A percentile compares a stretch with the other conserved stretches of the same genome.
phyloP scores from a whole-genome alignment of 805 yeast species.

The Debaryomyces prosopidis region DNA sequence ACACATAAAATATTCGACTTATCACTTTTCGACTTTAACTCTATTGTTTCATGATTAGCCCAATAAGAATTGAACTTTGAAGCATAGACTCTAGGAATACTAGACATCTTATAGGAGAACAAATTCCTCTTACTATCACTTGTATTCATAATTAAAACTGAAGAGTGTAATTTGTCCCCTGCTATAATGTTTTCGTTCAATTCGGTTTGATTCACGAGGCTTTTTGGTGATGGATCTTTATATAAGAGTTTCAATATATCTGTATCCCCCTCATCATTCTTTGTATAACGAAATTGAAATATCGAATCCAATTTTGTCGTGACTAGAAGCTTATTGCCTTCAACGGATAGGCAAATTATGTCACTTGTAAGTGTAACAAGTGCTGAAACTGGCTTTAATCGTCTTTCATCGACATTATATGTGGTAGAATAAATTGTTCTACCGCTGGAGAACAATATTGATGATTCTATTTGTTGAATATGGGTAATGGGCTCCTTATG shows the following conservation, averaged over 20 bases:
- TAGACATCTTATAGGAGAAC: constrained; percentile 20
- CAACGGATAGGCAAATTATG: constrained; percentile 23
- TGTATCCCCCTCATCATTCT: constrained; percentile 7
- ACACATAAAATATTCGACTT: constrained; percentile 21
- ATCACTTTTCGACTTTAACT: not conserved
- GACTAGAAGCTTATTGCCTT: constrained; percentile 19
- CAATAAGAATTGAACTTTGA: constrained; percentile 23
- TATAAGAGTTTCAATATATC: constrained; percentile 14
- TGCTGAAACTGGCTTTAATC: constrained; percentile 26
- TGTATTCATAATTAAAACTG: constrained; percentile 25
- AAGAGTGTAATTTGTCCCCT: constrained; percentile 37
- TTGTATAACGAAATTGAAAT: constrained; percentile 22
- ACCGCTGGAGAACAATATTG: constrained; percentile 35
- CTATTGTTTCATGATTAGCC: constrained; percentile 9
- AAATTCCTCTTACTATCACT: constrained; percentile 6
- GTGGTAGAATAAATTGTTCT: constrained; percentile 29
- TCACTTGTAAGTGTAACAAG: constrained; percentile 31
- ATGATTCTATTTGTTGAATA: constrained; percentile 32
- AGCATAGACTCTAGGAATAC: constrained; percentile 33
- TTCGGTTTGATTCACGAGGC: constrained; percentile 30
- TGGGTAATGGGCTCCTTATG: constrained; percentile 33
- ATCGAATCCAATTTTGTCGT: constrained; percentile 38
- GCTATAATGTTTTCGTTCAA: constrained; percentile 23
- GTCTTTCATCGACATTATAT: constrained; percentile 31
- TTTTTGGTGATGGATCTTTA: constrained; percentile 35